A percentile compares a stretch with the other conserved stretches of the same genome.
Evolutionary conservation across 371 early-diverging fungal genomes (phyloP).

Genomic region (Batrachochytrium dendrobatidis): DNA sequence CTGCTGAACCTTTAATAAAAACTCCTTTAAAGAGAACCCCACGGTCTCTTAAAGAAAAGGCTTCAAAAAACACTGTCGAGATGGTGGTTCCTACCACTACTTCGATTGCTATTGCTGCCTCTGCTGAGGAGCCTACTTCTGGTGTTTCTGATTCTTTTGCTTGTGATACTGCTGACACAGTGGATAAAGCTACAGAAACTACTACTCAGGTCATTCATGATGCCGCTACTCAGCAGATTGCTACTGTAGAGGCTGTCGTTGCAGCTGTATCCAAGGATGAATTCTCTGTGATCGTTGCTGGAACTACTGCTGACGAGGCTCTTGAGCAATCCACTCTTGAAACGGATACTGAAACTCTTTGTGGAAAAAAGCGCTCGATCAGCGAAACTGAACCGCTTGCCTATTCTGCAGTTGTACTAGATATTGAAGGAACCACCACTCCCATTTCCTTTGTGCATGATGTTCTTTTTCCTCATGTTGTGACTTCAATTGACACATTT

Average conservation of each 20-base stretch:
- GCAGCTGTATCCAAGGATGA: not conserved
- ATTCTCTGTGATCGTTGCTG: not conserved
- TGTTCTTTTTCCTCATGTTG: slow-evolving; percentile 78
- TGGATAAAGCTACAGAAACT: no score
- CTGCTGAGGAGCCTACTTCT: not conserved
- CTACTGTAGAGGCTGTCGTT: not conserved
- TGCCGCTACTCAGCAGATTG: no score
- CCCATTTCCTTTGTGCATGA: slow-evolving; percentile 93
- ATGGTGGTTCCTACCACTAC: no score
- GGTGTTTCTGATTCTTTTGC: not conserved
- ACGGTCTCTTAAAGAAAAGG: no score
- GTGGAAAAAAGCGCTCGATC: no score
- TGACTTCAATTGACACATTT: slow-evolving; percentile 51
- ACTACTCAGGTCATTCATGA: no score
- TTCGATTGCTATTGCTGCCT: not conserved
- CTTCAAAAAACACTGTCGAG: no score
- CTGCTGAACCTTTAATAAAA: no score
- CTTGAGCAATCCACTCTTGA: not conserved
- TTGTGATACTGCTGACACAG: not conserved
- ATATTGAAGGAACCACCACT: slow-evolving; percentile 95
- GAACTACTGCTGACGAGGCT: not conserved
- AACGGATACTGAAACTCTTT: no score
- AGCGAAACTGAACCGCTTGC: not conserved
- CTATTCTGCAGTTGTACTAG: slow-evolving; percentile 56
- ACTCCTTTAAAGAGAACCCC: no score